Base-by-base conservation (phyloP, 352 stramenopile species). In the Phytophthora syringae region DNA sequence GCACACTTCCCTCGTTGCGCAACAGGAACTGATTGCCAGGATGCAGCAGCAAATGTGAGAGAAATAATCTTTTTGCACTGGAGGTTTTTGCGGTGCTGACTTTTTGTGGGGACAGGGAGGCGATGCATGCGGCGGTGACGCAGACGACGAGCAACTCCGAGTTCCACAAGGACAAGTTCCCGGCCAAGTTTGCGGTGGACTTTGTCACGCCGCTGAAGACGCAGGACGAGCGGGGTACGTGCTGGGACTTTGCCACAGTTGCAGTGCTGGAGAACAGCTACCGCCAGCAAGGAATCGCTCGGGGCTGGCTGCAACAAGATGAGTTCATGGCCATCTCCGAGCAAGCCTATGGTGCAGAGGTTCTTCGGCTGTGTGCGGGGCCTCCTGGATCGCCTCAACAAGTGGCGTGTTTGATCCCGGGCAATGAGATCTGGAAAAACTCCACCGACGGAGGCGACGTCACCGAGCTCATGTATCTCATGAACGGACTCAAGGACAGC, bases 241-340 rank as follows among this genome's bases (percentile, higher is more conserved):
- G 82, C 72, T 90, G 82, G 82, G 81, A 90, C 52, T 90, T 88
- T 58, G 81, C 77, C 2, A 86, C 75, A 4, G 77, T 90, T 21
- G 79, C 51, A 0, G 77, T 87, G n/a, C 45, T 90, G n/a, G 82
- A 90, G 62, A 79, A 89, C 53, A 81, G 70, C 60, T 90, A 90
- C 64, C 77, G 82, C 25, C 70, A 79, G 47, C 82, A 90, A 43
- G 82, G 82, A 21, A 68, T 89, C 42, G 67, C 51, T 21, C 52
- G 79, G 12, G 79, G 82, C 7, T 90, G 82, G 82, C 60, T 90
- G 22, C 34, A 74, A 42, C 53, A 70, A 24, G 72, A 88, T 43
- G 73, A 86, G 59, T 90, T 78, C 64, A 64, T 90, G 27, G 71
- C 77, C 21, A 60, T 90, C 22, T 90, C 82, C 9, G 82, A 89